Percentiles rank a stretch among this genome's conserved stretches.
Conservation (phyloP, 2,329 filamentous ascomycete genomes). For the Paraconiothyrium sp. region DNA sequence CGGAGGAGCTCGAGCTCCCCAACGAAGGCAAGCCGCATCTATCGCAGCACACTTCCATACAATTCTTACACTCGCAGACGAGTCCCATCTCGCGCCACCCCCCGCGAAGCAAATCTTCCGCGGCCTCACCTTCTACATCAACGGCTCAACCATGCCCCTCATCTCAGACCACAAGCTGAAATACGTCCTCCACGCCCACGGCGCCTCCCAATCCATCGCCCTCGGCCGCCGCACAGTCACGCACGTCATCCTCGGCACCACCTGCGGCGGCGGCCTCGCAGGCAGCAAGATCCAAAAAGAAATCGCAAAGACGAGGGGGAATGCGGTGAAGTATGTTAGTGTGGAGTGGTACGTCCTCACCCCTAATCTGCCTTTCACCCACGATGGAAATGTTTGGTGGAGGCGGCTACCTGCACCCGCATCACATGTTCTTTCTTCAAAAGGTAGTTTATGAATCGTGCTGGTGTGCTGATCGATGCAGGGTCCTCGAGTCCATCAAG, state of each 20-base stretch:
- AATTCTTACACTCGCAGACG: background rate
- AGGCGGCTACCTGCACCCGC: slow-evolving; percentile 18
- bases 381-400: background rate
- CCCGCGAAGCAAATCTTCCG: slow-evolving; percentile 67
- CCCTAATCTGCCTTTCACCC: background rate
- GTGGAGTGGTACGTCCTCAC: slow-evolving; percentile 72
- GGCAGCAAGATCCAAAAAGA: slow-evolving; percentile 84
- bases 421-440: background rate
- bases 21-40: background rate
- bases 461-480: slow-evolving; percentile 46
- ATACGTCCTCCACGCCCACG: slow-evolving; percentile 77
- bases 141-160: slow-evolving; percentile 82
- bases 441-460: background rate
- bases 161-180: slow-evolving; percentile 90
- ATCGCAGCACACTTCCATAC: background rate
- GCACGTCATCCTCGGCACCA: slow-evolving; percentile 79
- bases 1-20: background rate
- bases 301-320: slow-evolving; percentile 72
- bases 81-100: slow-evolving; percentile 16
- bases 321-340: slow-evolving; percentile 78
- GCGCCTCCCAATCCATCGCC: slow-evolving; percentile 74
- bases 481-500: slow-evolving; percentile 85
- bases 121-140: slow-evolving; percentile 81
- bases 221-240: slow-evolving; percentile 80
- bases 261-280: slow-evolving; percentile 77